phyloP scores from a whole-genome alignment of 768 basidiomycete species.

The Tricholomella constricta region DNA sequence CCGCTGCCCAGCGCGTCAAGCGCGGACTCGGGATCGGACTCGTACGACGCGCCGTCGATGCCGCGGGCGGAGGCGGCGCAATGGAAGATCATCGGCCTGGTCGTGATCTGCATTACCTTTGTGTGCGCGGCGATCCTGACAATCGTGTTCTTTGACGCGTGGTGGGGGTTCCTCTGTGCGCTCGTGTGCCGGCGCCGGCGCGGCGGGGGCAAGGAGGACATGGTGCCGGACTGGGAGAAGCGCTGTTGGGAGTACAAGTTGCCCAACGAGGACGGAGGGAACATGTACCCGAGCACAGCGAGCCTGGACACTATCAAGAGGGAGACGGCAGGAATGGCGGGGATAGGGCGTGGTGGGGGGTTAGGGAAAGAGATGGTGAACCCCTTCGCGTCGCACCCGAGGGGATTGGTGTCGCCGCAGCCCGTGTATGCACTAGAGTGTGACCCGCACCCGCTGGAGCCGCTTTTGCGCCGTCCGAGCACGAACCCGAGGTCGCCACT shows the following conservation, averaged over 20 bases:
- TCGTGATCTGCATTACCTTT: slow-evolving; percentile 61
- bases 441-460: slow-evolving; percentile 39
- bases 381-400: slow-evolving; percentile 4
- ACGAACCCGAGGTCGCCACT: slow-evolving; percentile 14
- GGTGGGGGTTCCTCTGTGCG: slow-evolving; percentile 63
- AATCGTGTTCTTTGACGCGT: slow-evolving; percentile 70
- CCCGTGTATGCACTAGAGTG: slow-evolving; percentile 24
- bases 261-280: slow-evolving; percentile 31
- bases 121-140: slow-evolving; percentile 57
- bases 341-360: slow-evolving; percentile 1
- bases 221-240: slow-evolving; percentile 67
- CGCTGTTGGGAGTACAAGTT: slow-evolving; percentile 59
- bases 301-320: not conserved
- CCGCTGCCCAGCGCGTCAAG: slow-evolving; percentile 3
- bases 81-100: slow-evolving; percentile 74
- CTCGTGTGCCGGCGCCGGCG: slow-evolving; percentile 43
- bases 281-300: not conserved
- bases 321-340: slow-evolving; percentile 6
- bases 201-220: slow-evolving; percentile 45
- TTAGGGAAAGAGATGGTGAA: not conserved
- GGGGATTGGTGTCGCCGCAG: slow-evolving; percentile 18
- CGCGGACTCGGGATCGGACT: slow-evolving; percentile 7
- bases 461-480: slow-evolving; percentile 36
- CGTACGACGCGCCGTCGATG: slow-evolving; percentile 23
- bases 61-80: slow-evolving; percentile 47